These are phyloP conservation scores for Cyclostephanos tholiformis DNA, from an alignment of 108 stramenopile species.

Conservation along the genomic window DNA sequence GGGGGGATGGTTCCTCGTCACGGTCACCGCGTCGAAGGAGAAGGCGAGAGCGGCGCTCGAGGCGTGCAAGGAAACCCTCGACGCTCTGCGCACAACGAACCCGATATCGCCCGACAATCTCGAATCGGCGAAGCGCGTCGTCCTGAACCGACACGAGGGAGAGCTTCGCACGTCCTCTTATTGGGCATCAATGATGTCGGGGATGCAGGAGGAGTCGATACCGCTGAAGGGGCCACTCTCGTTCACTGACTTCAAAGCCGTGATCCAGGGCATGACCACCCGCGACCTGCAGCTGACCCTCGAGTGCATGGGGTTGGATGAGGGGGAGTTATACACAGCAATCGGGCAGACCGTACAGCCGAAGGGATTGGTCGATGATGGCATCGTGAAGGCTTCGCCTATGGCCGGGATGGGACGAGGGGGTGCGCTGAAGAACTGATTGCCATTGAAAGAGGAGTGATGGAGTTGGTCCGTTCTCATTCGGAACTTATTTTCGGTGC, in stretches of 20 bases:
- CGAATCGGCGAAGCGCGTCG: slow-evolving; percentile 93
- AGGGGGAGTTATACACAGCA: slow-evolving; percentile 79
- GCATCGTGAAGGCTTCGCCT: slow-evolving; percentile 73
- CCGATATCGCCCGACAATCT: slow-evolving; percentile 92
- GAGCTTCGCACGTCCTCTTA: slow-evolving; percentile 87
- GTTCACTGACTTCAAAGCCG: slow-evolving; percentile 88
- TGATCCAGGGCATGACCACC: slow-evolving; percentile 87
- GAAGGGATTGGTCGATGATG: slow-evolving; percentile 66
- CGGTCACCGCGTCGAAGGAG: slow-evolving; percentile 95
- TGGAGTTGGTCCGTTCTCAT: too few relatives aligned
- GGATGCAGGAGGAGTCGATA: slow-evolving; percentile 91
- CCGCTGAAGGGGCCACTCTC: slow-evolving; percentile 91
- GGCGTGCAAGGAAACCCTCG: slow-evolving; percentile 93
- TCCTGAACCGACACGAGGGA: slow-evolving; percentile 93
- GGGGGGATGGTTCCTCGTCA: slow-evolving; percentile 96
- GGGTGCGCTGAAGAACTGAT: slow-evolving; percentile 73
- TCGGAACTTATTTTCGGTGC: too few relatives aligned
- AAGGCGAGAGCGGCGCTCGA: slow-evolving; percentile 92
- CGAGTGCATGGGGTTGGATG: slow-evolving; percentile 77
- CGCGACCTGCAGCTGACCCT: slow-evolving; percentile 86
- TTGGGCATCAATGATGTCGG: slow-evolving; percentile 93
- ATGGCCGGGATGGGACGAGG: slow-evolving; percentile 89
- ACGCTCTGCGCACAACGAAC: slow-evolving; percentile 64
- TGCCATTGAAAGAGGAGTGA: background rate
- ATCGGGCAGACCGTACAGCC: slow-evolving; percentile 86